A percentile compares a stretch with the other conserved stretches of the same genome.
These are phyloP conservation scores for Neurospora sp. DNA, from an alignment of 495 filamentous ascomycete species.

Conservation along the genomic window DNA sequence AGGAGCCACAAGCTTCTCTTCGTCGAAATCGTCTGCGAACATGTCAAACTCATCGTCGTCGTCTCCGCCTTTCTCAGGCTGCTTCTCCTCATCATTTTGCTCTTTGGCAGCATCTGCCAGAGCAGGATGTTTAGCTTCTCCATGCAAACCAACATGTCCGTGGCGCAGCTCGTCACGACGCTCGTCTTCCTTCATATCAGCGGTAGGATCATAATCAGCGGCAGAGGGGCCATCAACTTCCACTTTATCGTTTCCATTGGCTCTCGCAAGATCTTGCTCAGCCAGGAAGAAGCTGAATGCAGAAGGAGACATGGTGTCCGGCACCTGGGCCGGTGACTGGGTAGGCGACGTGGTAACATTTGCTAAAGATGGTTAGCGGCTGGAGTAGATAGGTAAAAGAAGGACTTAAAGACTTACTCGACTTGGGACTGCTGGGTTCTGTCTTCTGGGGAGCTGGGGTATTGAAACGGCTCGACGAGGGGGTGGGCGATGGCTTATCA, in stretches of 20 bases:
- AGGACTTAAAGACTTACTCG: constrained; percentile 20
- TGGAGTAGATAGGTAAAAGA: background rate
- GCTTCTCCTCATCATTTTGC: constrained; percentile 20
- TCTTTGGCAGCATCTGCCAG: constrained; percentile 10
- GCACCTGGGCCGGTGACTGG: constrained; percentile 23
- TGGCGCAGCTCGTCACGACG: constrained; percentile 57
- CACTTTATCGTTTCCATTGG: constrained; percentile 37
- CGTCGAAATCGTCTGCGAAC: constrained; percentile 85
- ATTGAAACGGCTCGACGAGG: constrained; percentile 37
- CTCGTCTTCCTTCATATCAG: constrained; percentile 85
- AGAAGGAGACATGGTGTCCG: constrained; percentile 34
- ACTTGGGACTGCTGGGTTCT: constrained; percentile 32
- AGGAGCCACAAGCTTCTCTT: constrained; percentile 74
- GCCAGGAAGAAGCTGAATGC: constrained; percentile 33
- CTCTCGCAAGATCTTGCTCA: constrained; percentile 57
- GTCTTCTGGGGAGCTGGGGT: constrained; percentile 23
- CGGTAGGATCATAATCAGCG: constrained; percentile 89
- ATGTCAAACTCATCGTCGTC: constrained; percentile 75
- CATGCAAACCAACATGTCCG: constrained; percentile 37
- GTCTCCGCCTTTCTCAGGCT: constrained; percentile 34
- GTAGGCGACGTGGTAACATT: constrained; percentile 21
- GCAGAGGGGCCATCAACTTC: constrained; percentile 70
- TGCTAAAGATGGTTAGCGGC: constrained; percentile 8
- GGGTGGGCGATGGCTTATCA: constrained; percentile 46
- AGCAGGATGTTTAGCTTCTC: constrained; percentile 23